Evolutionary conservation across 75 land plant species (phyloP).

Genomic region (Isoetes taiwanensis): DNA sequence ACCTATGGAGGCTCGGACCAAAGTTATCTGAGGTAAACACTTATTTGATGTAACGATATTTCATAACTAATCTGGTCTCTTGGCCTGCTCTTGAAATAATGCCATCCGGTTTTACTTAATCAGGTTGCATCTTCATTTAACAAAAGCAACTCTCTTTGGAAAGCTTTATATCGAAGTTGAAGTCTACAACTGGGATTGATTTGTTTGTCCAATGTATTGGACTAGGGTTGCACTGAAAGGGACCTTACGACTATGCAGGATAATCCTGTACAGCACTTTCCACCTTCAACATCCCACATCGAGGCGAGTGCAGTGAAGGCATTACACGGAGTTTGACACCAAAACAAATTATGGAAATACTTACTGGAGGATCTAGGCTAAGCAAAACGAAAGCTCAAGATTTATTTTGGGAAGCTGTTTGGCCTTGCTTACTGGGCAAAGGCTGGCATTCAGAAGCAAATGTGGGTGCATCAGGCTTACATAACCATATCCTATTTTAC

Average conservation of each 20-base stretch:
- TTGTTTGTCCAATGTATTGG: slow-evolving; percentile 41
- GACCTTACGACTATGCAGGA: slow-evolving; percentile 35
- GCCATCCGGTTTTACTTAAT: no score
- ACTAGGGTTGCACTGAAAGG: slow-evolving; percentile 38
- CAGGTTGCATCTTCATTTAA: slow-evolving; percentile 32
- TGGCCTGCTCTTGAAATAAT: no score
- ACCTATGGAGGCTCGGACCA: no score
- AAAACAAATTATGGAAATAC: slow-evolving; percentile 30
- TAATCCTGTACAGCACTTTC: slow-evolving; percentile 20
- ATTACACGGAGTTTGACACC: slow-evolving; percentile 35
- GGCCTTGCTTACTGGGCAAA: slow-evolving; percentile 57
- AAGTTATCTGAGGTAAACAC: slow-evolving; percentile 22
- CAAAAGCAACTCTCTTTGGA: slow-evolving; percentile 41
- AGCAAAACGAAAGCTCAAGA: slow-evolving; percentile 58
- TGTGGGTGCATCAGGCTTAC: slow-evolving; percentile 16
- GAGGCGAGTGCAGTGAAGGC: slow-evolving; percentile 38
- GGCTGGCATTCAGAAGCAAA: slow-evolving; percentile 72
- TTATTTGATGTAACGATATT: no score
- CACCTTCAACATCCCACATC: no score
- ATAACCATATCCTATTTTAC: slow-evolving; percentile 32
- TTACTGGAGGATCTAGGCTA: slow-evolving; percentile 44
- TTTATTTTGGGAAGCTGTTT: slow-evolving; percentile 77
- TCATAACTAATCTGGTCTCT: no score
- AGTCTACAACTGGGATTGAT: slow-evolving; percentile 27
- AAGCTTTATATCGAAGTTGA: slow-evolving; percentile 32